phyloP scores from a whole-genome alignment of 2,329 filamentous ascomycete genomes.

The Stemphylium lycopersici region DNA sequence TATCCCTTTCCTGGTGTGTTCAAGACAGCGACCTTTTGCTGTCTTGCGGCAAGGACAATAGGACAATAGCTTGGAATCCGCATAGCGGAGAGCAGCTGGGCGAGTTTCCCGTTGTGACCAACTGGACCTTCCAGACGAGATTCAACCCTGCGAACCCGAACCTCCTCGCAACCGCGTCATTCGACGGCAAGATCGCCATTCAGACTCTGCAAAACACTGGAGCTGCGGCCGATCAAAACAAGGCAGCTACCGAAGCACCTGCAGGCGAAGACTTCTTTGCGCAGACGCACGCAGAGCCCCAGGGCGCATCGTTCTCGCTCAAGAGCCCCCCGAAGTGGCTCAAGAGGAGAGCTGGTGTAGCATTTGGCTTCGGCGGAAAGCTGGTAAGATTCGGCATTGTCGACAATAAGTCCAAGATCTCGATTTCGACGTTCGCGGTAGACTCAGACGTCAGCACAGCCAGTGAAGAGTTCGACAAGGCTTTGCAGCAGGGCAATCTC shows the following conservation, averaged over 20 bases:
- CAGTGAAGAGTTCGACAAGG: constrained; percentile 85
- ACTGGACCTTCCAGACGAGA: constrained; percentile 96
- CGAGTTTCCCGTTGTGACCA: constrained; percentile 96
- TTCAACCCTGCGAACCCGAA: constrained; percentile 95
- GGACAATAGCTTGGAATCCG: constrained; percentile 94
- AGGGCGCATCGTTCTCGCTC: constrained; percentile 87
- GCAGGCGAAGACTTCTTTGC: constrained; percentile 97
- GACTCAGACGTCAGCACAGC: constrained; percentile 84
- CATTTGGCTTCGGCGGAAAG: constrained; percentile 96
- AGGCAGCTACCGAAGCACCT: constrained; percentile 63
- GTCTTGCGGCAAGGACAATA: constrained; percentile 95
- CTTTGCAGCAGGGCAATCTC: constrained; percentile 78
- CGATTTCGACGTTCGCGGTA: constrained; percentile 85
- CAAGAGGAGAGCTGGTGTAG: constrained; percentile 80
- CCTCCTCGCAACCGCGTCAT: constrained; percentile 91
- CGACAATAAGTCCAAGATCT: constrained; percentile 75
- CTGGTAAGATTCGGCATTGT: constrained; percentile 76
- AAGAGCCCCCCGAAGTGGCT: constrained; percentile 88
- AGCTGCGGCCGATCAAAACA: constrained; percentile 69
- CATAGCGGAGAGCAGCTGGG: constrained; percentile 86
- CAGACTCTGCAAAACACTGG: constrained; percentile 96
- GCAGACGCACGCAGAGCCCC: constrained; percentile 87
- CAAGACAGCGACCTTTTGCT: constrained; percentile 89
- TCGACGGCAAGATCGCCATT: constrained; percentile 93
- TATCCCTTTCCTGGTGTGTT: constrained; percentile 93